Evolutionary conservation across 1,139 yeast genomes (phyloP).

Genomic region (Debaryomyces fabryi): DNA sequence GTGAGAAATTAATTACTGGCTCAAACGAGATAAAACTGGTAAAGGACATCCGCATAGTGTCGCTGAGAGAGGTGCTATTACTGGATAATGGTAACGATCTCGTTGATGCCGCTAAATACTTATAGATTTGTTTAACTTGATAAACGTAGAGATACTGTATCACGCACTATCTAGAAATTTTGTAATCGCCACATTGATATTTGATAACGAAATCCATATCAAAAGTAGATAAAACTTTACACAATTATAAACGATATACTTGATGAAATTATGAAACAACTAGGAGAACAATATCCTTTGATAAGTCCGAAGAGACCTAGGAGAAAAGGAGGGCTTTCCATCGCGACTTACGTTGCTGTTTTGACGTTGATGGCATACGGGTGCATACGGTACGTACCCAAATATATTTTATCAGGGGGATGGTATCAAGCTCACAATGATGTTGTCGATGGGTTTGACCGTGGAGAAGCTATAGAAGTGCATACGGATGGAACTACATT

Average conservation of each 20-base stretch:
- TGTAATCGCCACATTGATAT: constrained; percentile 7
- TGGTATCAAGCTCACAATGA: neutral
- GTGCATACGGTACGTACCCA: neutral
- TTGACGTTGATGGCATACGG: neutral
- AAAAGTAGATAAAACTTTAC: neutral
- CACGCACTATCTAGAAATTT: constrained; percentile 5
- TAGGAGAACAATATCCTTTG: neutral
- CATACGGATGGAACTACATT: constrained; percentile 18
- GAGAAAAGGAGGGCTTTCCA: neutral
- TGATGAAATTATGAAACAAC: constrained; percentile 4
- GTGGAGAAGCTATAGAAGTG: neutral
- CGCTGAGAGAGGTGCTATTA: constrained; percentile 26
- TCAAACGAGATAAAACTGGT: constrained; percentile 22
- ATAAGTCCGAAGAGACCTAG: neutral
- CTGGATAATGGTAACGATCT: constrained; percentile 13
- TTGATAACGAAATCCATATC: constrained; percentile 2
- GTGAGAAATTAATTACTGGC: constrained; percentile 21
- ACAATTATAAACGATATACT: neutral
- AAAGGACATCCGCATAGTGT: constrained; percentile 34
- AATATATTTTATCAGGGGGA: neutral
- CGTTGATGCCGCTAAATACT: constrained; percentile 11
- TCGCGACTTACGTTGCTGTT: neutral
- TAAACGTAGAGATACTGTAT: neutral
- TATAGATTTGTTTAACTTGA: constrained; percentile 9
- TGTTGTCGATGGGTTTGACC: neutral